Evolutionary conservation across 805 yeast genomes (phyloP), one percentile per base, ranked within the genome.

Genomic region (Pichia deserticola): DNA sequence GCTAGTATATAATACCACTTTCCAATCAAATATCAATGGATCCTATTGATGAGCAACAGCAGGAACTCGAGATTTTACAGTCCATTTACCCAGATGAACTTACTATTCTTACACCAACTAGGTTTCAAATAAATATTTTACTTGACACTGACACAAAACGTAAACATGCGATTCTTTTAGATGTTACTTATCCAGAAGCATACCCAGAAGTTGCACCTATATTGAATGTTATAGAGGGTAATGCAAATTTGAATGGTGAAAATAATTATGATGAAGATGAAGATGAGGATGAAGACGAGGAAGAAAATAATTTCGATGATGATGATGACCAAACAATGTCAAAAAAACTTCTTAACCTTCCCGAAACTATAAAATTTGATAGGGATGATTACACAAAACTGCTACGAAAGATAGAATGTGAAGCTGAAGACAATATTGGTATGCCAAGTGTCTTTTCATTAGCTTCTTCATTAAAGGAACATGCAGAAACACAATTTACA

Each of bases 51-150:
- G 97, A 93, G 62, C 97, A 92, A 63, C 66, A 62, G 32, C 96
- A 92, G 68, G 99, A 92, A 66, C 64, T 93, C 42, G 97, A 90
- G 65, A 89, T 93, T 47, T 75, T 92, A 51, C 83, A 87, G 62
- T 83, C 95, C 15, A 92, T 92, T 49, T 92, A 93, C 64, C 99
- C 98, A 6, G 97, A 92, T 62, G 99, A 92, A 65, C 68, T 88
- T 34, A 68, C 63, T n/a, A 59, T 70, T 9, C 58, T 73, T 36
- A 46, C 77, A 1, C 46, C 54, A 76, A 75, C 25, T 66, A 71
- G 7, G 73, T 86, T 79, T 62, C 72, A 78, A 40, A 76, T 92
- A 36, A 70, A 70, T 45, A 57, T 89, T n/a, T 59, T 63, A 25
- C 71, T 90, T 42, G 97, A 92, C 56, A 81, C 92, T 3, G 73